Percentiles rank a stretch among this genome's conserved stretches.
These are phyloP conservation scores for Trichophyton benhamiae DNA, from an alignment of 2,329 filamentous ascomycete species.

Conservation along the genomic window DNA sequence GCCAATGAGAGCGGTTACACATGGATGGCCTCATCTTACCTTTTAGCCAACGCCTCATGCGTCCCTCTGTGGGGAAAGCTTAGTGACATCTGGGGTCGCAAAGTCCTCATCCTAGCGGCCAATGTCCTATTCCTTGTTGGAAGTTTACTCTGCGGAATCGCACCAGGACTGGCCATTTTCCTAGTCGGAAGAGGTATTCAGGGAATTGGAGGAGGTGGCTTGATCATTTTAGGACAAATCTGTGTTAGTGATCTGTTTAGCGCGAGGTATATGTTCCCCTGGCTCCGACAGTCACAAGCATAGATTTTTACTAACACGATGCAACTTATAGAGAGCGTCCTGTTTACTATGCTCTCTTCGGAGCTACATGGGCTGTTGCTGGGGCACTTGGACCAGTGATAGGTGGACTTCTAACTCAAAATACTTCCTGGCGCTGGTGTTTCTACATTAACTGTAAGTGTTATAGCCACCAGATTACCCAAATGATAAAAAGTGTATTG, in stretches of 20 bases:
- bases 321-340: slow-evolving; percentile 36
- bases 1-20: slow-evolving; percentile 25
- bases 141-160: slow-evolving; percentile 46
- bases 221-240: slow-evolving; percentile 52
- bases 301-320: neutral
- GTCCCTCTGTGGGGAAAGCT: slow-evolving; percentile 48
- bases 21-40: slow-evolving; percentile 29
- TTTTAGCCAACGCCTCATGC: slow-evolving; percentile 27
- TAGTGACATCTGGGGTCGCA: slow-evolving; percentile 56
- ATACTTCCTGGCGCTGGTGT: slow-evolving; percentile 44
- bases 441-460: slow-evolving; percentile 46
- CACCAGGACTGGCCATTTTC: slow-evolving; percentile 48
- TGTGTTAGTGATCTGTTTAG: slow-evolving; percentile 53
- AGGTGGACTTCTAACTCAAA: slow-evolving; percentile 13
- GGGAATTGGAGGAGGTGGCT: slow-evolving; percentile 50
- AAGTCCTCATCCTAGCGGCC: slow-evolving; percentile 49
- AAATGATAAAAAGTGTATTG: neutral
- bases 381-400: slow-evolving; percentile 13
- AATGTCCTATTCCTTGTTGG: slow-evolving; percentile 52
- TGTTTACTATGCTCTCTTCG: slow-evolving; percentile 52
- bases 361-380: slow-evolving; percentile 43
- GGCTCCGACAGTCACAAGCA: neutral
- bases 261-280: slow-evolving; percentile 32
- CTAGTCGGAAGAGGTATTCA: slow-evolving; percentile 51
- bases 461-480: neutral